A percentile compares a stretch with the other conserved stretches of the same genome.
Conservation (phyloP, 352 stramenopile genomes). For the Globisporangium iwayamae region DNA sequence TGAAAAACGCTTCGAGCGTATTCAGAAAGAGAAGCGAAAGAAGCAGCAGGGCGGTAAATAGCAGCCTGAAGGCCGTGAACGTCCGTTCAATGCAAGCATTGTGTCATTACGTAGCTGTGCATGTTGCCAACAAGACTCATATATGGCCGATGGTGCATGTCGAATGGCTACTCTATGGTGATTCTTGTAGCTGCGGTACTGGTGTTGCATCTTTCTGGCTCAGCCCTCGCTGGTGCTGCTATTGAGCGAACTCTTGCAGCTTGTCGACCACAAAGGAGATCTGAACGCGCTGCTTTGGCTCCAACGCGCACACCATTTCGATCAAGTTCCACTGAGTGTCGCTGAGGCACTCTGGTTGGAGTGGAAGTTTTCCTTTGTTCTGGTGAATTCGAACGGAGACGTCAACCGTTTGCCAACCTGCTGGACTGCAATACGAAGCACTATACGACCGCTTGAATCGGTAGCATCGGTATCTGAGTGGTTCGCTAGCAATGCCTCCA, state of each 20-base stretch:
- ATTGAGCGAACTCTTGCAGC: conserved; percentile 1
- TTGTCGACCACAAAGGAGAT: conserved; percentile 7
- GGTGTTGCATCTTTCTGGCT: neutral
- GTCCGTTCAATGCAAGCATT: too few relatives aligned
- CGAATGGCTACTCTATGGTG: too few relatives aligned
- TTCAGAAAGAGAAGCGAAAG: conserved; percentile 21
- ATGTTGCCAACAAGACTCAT: too few relatives aligned
- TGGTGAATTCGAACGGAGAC: too few relatives aligned
- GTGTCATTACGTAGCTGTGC: too few relatives aligned
- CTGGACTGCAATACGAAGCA: too few relatives aligned
- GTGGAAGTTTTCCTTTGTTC: too few relatives aligned
- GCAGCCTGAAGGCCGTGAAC: neutral
- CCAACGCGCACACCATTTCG: conserved; percentile 11
- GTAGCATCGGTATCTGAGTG: neutral
- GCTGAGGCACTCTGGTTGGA: too few relatives aligned
- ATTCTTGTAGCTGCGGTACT: too few relatives aligned
- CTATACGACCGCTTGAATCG: neutral
- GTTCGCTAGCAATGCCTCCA: neutral
- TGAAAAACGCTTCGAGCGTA: conserved; percentile 17
- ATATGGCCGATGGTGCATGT: too few relatives aligned
- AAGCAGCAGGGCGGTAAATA: conserved; percentile 2
- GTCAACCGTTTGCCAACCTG: too few relatives aligned
- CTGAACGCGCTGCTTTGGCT: neutral
- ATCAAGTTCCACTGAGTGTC: conserved; percentile 4
- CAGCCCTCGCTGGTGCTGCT: neutral